Base-by-base conservation (phyloP, 805 yeast genomes). In the Grigorovia yakushimaensis region DNA sequence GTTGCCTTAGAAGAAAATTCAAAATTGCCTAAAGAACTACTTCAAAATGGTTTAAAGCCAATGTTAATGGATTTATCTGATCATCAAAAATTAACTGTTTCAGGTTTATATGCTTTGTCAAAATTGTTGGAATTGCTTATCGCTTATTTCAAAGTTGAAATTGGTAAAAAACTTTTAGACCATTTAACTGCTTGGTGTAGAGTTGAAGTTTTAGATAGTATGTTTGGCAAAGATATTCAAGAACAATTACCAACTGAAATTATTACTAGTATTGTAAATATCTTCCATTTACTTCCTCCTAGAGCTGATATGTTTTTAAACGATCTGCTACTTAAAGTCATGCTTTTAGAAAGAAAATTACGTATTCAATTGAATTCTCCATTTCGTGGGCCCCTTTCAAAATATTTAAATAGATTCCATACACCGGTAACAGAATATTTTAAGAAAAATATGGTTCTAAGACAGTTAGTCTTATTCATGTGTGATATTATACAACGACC, bases 161-260 rank as follows among this genome's bases (percentile, higher is more conserved):
- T 93, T 54, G 99, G 99, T 30, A 77, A 88, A 44, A 93, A 93
- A 58, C 68, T 93, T 45, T 73, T 94, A 30, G 98, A 93, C 60
- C 98, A 93, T 65, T 71, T 93, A 53, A 84, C 82, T 77, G 96
- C 97, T 0, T 89, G 96, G 95, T 95, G 97, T 0, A 89, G 86
- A 56, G 87, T 93, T 2, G 77, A 78, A 24, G 77, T 85, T 1
- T 65, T 94, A 38, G 80, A 88, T 47, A 78, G 81, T 52, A 76
- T 86, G 40, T 82, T 96, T 0, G 81, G 82, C 5, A 87, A 82
- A 54, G 95, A 85, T 49, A 74, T 94, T 48, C 83, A 78, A 30
- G 82, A 79, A 53, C 89, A 89, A 54, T 82, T 80, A 35, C 85
- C 88, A 0, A 85, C 94, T 11, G 84, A 85, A 58, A 85, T 91